Evolutionary conservation across 176 grass and related monocot genomes (phyloP), one percentile per base, ranked within the genome.

Genomic region (Oryza meridionalis): DNA sequence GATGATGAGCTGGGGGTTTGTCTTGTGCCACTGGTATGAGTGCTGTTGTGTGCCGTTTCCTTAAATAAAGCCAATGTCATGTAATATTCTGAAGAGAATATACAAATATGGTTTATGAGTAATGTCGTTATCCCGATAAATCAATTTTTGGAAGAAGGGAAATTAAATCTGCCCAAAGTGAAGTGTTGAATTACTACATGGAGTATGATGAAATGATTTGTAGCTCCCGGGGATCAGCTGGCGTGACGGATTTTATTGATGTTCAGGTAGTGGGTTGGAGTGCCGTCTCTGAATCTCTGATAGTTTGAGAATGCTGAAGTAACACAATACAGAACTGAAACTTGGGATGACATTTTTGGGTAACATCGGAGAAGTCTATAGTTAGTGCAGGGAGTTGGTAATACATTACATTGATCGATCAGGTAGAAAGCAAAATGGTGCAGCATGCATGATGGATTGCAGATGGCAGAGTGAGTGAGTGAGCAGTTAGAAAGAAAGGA

Each of bases 401-500:
- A 9, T 43, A 43, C 42, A 11, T 43, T 43, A 43, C 42, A 43
- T 43, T 43, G 42, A n/a, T 62, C 9, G 58, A 62, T 62, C 58
- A 24, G 58, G 19, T 62, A 62, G 58, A 62, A 62, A 62, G 58
- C 55, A 40, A 40, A 61, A 61, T 61, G 55, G 55, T 61, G 38
- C 38, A 40, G 55, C 7, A 21, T 61, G 55, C 7, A 21, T 61
- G 55, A 61, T 22, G 55, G 21, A 61, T 22, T 61, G 19, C 7
- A 61, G 19, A 9, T 61, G 21, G 21, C 58, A 24, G 58, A 24
- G 19, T 21, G 77, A 79, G 45, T 21, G 65, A 44, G 65, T 38
- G 47, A 81, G 47, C 66, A 81, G 78, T 70, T 81, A 17, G 78
- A 15, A 80, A 78, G 24, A 26, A 26, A 10, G 10, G 9, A 43